Conservation (phyloP, 768 basidiomycete genomes). For the Trametes maxima region DNA sequence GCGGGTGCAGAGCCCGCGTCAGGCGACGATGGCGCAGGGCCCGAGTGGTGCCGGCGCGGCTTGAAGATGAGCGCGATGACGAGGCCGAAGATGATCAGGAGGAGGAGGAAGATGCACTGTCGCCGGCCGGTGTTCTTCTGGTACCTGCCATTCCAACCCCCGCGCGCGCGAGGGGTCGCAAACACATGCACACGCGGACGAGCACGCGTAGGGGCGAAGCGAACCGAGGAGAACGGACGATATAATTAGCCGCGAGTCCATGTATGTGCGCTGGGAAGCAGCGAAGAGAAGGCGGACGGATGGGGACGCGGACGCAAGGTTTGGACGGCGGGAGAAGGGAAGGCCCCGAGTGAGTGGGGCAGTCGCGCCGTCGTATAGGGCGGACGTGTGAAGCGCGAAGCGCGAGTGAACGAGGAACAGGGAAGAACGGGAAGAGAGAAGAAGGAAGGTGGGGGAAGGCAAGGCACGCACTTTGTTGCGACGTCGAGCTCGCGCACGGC, state of each 20-base stretch:
- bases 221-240: too few species aligned
- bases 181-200: too few species aligned
- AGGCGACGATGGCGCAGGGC: neutral
- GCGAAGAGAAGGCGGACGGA: conserved; percentile 1
- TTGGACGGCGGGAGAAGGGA: neutral
- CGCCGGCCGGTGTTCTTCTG: conserved; percentile 93
- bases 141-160: conserved; percentile 60
- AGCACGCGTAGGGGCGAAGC: too few species aligned
- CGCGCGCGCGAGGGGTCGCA: neutral
- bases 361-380: neutral
- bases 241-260: neutral
- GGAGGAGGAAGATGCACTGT: conserved; percentile 89
- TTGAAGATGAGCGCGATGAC: conserved; percentile 92
- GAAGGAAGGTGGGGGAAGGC: neutral
- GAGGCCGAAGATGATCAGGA: conserved; percentile 88
- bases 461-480: conserved; percentile 69
- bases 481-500: conserved; percentile 83
- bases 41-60: conserved; percentile 58
- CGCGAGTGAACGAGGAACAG: neutral
- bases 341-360: neutral
- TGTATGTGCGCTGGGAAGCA: neutral
- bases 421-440: too few species aligned
- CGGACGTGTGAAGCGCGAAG: too few species aligned
- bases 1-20: conserved; percentile 50
- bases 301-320: neutral